A percentile compares a stretch with the other conserved stretches of the same genome.
Conservation (phyloP, 169 alveolate species). For the Neospora caninum region DNA sequence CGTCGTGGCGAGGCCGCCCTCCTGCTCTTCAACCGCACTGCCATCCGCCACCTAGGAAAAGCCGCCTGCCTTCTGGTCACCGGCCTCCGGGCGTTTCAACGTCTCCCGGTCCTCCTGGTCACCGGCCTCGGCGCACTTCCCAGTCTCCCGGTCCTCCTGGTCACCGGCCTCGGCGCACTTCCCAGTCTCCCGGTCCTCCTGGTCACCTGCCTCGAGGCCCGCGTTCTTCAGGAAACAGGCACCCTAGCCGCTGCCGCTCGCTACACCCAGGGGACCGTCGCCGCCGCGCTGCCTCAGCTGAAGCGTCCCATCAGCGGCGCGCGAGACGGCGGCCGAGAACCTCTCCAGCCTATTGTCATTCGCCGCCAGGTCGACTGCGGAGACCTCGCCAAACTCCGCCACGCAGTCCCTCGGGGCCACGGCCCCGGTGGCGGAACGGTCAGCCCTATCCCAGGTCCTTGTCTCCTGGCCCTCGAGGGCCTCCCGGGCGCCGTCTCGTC, state of each 20-base stretch:
- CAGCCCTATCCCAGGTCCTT: background rate
- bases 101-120: background rate
- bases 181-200: too few species aligned
- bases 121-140: background rate
- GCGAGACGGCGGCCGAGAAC: background rate
- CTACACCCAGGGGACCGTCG: background rate
- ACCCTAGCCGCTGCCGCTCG: background rate
- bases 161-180: too few species aligned
- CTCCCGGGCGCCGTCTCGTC: background rate
- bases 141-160: too few species aligned
- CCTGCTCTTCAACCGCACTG: background rate
- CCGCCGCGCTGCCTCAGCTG: background rate
- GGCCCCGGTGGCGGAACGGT: background rate
- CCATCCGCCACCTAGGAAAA: too few species aligned
- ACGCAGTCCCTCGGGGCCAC: background rate
- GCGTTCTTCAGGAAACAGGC: too few species aligned
- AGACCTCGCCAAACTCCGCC: background rate
- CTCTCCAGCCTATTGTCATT: background rate
- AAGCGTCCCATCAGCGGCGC: background rate
- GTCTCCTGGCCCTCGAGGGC: background rate
- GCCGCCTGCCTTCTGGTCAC: background rate
- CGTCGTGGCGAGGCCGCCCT: background rate
- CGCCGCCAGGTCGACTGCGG: background rate
- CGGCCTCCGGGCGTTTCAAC: background rate
- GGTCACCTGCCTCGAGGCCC: too few species aligned